Conservation (phyloP, 805 yeast genomes). For the Candida verbasci region DNA sequence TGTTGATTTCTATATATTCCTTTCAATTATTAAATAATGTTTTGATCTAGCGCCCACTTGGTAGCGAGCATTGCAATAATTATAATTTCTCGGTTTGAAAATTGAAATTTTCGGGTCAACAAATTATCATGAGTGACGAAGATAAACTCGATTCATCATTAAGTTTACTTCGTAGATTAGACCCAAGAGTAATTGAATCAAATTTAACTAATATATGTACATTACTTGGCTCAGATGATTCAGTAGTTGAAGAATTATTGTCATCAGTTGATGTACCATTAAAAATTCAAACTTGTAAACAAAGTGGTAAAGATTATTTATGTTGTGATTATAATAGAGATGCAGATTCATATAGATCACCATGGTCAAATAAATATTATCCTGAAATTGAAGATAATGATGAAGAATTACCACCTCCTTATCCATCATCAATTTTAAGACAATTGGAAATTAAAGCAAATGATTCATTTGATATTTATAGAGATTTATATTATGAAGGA, state of each 20-base stretch:
- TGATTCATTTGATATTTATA: slow-evolving; percentile 85
- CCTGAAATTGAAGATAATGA: slow-evolving; percentile 38
- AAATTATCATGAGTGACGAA: slow-evolving; percentile 22
- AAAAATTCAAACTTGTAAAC: slow-evolving; percentile 44
- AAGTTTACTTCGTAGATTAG: slow-evolving; percentile 37
- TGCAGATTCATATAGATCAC: slow-evolving; percentile 87
- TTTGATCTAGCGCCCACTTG: too few species aligned
- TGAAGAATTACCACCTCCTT: slow-evolving; percentile 66
- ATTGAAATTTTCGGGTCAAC: too few species aligned
- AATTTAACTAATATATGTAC: slow-evolving; percentile 36
- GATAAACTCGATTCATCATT: slow-evolving; percentile 37
- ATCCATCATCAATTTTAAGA: slow-evolving; percentile 64
- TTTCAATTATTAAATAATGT: too few species aligned
- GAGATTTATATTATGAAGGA: slow-evolving; percentile 94
- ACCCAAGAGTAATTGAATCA: slow-evolving; percentile 29
- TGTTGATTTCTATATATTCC: too few species aligned
- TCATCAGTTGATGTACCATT: slow-evolving; percentile 87
- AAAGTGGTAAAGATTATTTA: slow-evolving; percentile 62
- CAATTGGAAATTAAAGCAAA: slow-evolving; percentile 77
- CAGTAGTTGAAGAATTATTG: slow-evolving; percentile 79
- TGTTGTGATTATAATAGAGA: slow-evolving; percentile 95
- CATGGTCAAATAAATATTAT: slow-evolving; percentile 78
- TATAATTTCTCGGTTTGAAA: too few species aligned
- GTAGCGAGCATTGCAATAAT: too few species aligned
- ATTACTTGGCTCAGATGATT: slow-evolving; percentile 31